Conservation (phyloP, 106 monocot genomes). For the Apostasia ramifera region DNA sequence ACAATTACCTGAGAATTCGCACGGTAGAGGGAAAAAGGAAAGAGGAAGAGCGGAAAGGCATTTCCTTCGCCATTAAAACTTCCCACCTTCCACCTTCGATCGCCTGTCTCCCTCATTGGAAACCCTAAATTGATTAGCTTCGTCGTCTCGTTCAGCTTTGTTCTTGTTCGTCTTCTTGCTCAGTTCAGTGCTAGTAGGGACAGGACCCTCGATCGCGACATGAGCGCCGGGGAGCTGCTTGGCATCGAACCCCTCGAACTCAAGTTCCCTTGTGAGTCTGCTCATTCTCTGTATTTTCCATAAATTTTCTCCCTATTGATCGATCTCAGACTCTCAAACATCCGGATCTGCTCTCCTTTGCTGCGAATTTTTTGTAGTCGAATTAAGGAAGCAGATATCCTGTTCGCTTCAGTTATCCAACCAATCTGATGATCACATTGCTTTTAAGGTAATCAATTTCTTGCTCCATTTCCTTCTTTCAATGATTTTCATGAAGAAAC, state of each 20-base stretch:
- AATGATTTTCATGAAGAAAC: background rate
- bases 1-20: too few relatives aligned
- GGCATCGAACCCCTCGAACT: conserved; percentile 13
- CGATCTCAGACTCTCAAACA: background rate
- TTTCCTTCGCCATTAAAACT: too few relatives aligned
- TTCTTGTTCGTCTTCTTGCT: too few relatives aligned
- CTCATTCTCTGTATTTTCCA: background rate
- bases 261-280: conserved; percentile 13
- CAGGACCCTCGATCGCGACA: background rate
- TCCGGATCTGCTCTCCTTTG: background rate
- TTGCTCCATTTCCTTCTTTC: background rate
- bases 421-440: conserved; percentile 49
- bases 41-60: too few relatives aligned
- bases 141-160: too few relatives aligned
- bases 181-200: too few relatives aligned
- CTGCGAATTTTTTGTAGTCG: conserved; percentile 25
- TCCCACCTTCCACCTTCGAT: too few relatives aligned
- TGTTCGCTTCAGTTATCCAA: conserved; percentile 57
- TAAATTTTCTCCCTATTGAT: background rate
- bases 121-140: too few relatives aligned
- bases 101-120: too few relatives aligned
- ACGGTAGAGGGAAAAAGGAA: too few relatives aligned
- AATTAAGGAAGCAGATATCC: conserved; percentile 66
- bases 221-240: conserved; percentile 15
- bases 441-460: conserved; percentile 51